Percentiles rank a stretch among this genome's conserved stretches.
These are phyloP conservation scores for Metarhizium guizhouense DNA, from an alignment of 2,329 filamentous ascomycete species.

Conservation along the genomic window DNA sequence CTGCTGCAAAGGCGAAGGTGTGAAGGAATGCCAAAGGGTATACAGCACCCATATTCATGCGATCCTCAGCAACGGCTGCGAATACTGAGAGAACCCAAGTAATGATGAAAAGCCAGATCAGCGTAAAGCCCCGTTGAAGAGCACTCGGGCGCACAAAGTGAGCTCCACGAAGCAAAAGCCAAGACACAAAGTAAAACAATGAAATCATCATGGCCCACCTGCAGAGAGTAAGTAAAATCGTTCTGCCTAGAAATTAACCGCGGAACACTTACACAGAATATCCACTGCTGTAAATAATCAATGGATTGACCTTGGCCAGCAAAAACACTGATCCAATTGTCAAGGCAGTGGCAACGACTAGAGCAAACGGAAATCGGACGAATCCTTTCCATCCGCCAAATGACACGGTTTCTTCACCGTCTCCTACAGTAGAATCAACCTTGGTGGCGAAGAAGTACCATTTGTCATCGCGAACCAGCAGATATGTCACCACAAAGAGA, in stretches of 20 bases:
- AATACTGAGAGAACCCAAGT: slow-evolving; percentile 66
- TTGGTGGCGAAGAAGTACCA: slow-evolving; percentile 76
- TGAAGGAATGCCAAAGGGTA: slow-evolving; percentile 81
- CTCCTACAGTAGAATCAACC: slow-evolving; percentile 44
- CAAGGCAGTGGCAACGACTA: slow-evolving; percentile 58
- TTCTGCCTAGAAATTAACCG: neutral
- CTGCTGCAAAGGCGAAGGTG: slow-evolving; percentile 62
- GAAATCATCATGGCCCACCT: slow-evolving; percentile 79
- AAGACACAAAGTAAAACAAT: slow-evolving; percentile 70
- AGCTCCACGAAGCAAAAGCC: slow-evolving; percentile 72
- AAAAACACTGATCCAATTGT: slow-evolving; percentile 67
- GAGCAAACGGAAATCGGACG: slow-evolving; percentile 72
- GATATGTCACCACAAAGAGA: slow-evolving; percentile 58
- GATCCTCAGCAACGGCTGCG: slow-evolving; percentile 67
- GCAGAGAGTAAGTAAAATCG: slow-evolving; percentile 10
- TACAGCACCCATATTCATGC: slow-evolving; percentile 61
- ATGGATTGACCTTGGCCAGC: slow-evolving; percentile 74
- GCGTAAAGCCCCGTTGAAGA: slow-evolving; percentile 69
- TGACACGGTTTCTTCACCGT: slow-evolving; percentile 50
- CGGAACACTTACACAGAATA: slow-evolving; percentile 56
- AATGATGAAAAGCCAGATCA: slow-evolving; percentile 75
- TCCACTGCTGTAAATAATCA: slow-evolving; percentile 82
- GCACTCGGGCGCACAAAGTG: slow-evolving; percentile 77
- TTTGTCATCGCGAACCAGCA: slow-evolving; percentile 65
- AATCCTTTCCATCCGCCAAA: slow-evolving; percentile 74